Conservation (phyloP, 2,329 filamentous ascomycete species). For the Pyrenochaeta sp. region DNA sequence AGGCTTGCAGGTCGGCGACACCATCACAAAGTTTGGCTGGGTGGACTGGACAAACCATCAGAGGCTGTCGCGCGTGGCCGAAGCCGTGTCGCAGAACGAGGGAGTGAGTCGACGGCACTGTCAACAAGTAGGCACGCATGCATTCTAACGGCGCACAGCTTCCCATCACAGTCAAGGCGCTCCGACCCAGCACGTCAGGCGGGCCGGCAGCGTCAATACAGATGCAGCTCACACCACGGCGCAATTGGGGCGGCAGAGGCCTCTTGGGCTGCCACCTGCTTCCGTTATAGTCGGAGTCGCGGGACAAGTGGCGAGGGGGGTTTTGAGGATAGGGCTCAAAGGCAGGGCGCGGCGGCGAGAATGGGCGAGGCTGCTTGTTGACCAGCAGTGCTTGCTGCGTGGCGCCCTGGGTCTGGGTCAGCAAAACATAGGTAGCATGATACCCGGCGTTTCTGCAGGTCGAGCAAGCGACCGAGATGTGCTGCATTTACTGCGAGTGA, state of each 20-base stretch:
- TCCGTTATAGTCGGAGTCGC: conserved; percentile 74
- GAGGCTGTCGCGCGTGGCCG: conserved; percentile 82
- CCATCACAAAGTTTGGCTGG: conserved; percentile 83
- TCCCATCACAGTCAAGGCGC: conserved; percentile 70
- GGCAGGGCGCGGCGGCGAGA: not conserved
- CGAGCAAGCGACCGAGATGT: conserved; percentile 2
- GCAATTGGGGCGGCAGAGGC: conserved; percentile 89
- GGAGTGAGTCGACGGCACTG: conserved; percentile 70
- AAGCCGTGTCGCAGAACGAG: conserved; percentile 88
- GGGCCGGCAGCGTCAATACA: conserved; percentile 62
- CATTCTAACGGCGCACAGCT: conserved; percentile 60
- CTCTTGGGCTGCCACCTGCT: conserved; percentile 90
- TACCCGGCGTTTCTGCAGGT: conserved; percentile 40
- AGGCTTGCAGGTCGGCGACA: conserved; percentile 80
- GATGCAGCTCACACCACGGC: conserved; percentile 76
- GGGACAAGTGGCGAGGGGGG: too few species aligned
- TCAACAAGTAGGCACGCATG: too few species aligned
- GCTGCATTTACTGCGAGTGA: conserved; percentile 3
- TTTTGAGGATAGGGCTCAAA: not conserved
- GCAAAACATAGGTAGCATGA: conserved; percentile 47
- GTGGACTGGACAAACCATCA: conserved; percentile 88
- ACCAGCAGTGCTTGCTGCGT: conserved; percentile 39
- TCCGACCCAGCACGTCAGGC: conserved; percentile 56
- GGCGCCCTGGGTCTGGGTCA: conserved; percentile 43
- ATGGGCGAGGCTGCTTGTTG: conserved; percentile 7